Percentiles rank a stretch among this genome's conserved stretches.
Evolutionary conservation across 805 yeast species (phyloP).

Genomic region (Nakazawaea peltata): DNA sequence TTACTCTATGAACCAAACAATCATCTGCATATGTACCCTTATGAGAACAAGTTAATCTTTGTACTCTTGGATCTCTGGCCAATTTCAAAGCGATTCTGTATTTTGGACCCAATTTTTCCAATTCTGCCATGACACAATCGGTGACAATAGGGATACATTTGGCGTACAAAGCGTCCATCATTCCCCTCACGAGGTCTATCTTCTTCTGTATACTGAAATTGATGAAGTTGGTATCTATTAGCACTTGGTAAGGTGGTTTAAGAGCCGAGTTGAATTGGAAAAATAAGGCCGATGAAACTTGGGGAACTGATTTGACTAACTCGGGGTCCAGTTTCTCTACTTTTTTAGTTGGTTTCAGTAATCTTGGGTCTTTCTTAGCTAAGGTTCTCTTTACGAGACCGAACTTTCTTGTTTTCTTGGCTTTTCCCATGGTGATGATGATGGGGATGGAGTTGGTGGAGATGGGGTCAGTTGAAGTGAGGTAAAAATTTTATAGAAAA

Average conservation of each 20-base stretch:
- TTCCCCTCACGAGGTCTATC: conserved; percentile 88
- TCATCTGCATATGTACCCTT: conserved; percentile 98
- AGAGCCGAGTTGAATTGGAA: conserved; percentile 92
- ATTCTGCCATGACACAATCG: conserved; percentile 97
- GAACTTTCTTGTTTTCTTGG: conserved; percentile 93
- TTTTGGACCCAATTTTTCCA: conserved; percentile 92
- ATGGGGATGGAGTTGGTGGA: neutral
- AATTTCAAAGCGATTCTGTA: conserved; percentile 87
- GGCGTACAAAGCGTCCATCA: conserved; percentile 94
- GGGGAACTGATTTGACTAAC: conserved; percentile 69
- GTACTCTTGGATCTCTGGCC: conserved; percentile 90
- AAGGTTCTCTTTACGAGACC: conserved; percentile 85
- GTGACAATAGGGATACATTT: conserved; percentile 94
- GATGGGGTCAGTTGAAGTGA: too few relatives aligned
- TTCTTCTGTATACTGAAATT: conserved; percentile 95
- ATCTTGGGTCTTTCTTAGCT: conserved; percentile 61
- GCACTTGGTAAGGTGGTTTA: conserved; percentile 96
- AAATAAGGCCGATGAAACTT: conserved; percentile 90
- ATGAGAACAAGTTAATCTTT: conserved; percentile 82
- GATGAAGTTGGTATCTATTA: conserved; percentile 94
- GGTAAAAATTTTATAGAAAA: neutral
- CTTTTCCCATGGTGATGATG: conserved; percentile 73
- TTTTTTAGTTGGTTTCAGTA: conserved; percentile 33
- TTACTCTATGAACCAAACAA: conserved; percentile 84
- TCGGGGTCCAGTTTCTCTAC: conserved; percentile 62